Base-by-base conservation (phyloP, 73 alveolate genomes). In the Paramecium caudatum region DNA sequence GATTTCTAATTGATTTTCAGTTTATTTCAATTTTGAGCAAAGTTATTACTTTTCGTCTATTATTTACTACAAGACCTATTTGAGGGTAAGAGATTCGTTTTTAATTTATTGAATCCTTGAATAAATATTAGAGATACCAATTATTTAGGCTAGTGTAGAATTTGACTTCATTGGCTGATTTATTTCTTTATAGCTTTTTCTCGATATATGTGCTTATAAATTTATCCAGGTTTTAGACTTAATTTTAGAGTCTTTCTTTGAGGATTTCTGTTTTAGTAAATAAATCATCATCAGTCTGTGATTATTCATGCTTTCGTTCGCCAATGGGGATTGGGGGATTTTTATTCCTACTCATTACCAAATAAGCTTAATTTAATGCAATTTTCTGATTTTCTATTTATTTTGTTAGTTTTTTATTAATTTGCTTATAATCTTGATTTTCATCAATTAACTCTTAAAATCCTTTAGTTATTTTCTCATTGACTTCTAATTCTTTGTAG, bases 111-210 rank as follows among this genome's bases (percentile, higher is more conserved):
- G 46, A 55, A 55, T 23, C 80, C 61, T 46, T 13, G 15, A 46
- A 46, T 46, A 21, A 39, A 13, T 3, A 46, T 3, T 3, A 13
- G 10, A 46, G 2, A 46, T 46, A 46, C 61, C 80, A 55, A 55
- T 43, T 27, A 55, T 43, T 55, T 55, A 55, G 45, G 7, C 30
- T 43, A 55, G 46, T 9, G 30, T 55, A 55, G 30, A 55, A 55
- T 55, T 55, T 55, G 16, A 27, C 30, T 55, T 55, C 80, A 55
- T 55, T 55, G 0, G 80, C 80, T 55, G 80, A 55, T 55, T 55
- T 55, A 55, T 55, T 55, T 55, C 80, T 55, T 25, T 27, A 8
- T 21, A 27, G 23, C 45, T 55, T 55, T 55, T 55, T 55, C 10
- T 55, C 80, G 12, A 55, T 27, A 55, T 55, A 55, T 55, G 23